These are phyloP conservation scores for Pouteria campechiana DNA, from an alignment of 179 eudicot genomes.

Conservation along the genomic window DNA sequence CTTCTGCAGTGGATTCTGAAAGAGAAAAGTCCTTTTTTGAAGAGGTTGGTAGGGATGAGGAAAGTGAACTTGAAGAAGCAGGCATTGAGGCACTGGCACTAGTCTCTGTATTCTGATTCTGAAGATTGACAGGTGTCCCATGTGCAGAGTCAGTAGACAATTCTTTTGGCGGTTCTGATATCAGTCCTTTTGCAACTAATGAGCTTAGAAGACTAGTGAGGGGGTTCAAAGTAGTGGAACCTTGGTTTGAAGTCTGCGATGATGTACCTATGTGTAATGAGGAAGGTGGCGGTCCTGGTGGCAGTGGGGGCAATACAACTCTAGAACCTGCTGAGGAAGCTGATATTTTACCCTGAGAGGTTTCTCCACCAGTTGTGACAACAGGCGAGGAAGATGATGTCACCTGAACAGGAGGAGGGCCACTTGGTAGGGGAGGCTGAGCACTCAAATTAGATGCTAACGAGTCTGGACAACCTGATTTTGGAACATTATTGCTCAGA, in stretches of 20 bases:
- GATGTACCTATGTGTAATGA: slow-evolving; percentile 11
- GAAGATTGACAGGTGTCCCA: slow-evolving; percentile 11
- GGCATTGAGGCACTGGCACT: slow-evolving; percentile 5
- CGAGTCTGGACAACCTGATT: slow-evolving; percentile 1
- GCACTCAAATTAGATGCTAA: slow-evolving; percentile 6
- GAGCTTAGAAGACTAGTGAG: slow-evolving; percentile 66
- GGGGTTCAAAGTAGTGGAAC: slow-evolving; percentile 30
- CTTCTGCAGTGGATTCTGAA: slow-evolving; percentile 13
- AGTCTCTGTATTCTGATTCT: slow-evolving; percentile 16
- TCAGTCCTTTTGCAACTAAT: slow-evolving; percentile 76
- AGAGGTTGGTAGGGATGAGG: slow-evolving; percentile 8
- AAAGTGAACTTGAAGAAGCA: slow-evolving; percentile 9
- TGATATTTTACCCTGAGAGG: slow-evolving; percentile 11
- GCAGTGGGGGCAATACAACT: slow-evolving; percentile 28
- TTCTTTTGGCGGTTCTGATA: slow-evolving; percentile 52
- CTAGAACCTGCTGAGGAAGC: slow-evolving; percentile 16
- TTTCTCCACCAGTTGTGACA: slow-evolving; percentile 11
- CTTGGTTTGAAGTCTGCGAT: slow-evolving; percentile 19
- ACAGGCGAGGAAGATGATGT: slow-evolving; percentile 3
- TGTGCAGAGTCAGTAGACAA: slow-evolving; percentile 18
- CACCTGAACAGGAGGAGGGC: slow-evolving; percentile 17
- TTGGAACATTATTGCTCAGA: slow-evolving; percentile 11
- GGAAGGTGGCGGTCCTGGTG: slow-evolving; percentile 21
- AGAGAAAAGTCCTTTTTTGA: slow-evolving; percentile 14
- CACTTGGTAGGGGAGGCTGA: slow-evolving; percentile 19